These are phyloP conservation scores for Leccinum obscurum DNA, from an alignment of 768 basidiomycete species.

Conservation along the genomic window DNA sequence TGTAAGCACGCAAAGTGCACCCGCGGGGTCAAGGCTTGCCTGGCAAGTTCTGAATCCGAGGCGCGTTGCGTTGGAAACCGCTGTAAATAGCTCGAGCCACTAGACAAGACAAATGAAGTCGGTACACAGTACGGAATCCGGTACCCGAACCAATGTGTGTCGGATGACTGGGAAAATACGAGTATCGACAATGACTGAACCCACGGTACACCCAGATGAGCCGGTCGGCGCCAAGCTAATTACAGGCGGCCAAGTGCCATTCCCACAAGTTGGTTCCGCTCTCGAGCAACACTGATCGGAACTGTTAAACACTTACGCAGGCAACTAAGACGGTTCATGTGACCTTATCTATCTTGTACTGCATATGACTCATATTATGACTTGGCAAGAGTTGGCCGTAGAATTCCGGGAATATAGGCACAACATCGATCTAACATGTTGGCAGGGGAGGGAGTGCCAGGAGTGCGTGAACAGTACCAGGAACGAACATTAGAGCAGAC, in stretches of 20 bases:
- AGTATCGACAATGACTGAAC: background rate
- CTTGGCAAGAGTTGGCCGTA: background rate
- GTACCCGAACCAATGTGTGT: background rate
- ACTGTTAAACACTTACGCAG: background rate
- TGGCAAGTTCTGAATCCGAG: too few relatives aligned
- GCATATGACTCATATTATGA: background rate
- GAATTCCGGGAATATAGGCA: background rate
- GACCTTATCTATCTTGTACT: background rate
- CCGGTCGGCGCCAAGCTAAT: background rate
- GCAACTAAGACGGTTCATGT: background rate
- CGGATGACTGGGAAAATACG: background rate
- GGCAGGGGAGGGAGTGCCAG: background rate
- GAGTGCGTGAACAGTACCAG: background rate
- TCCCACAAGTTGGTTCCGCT: background rate
- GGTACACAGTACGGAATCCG: background rate
- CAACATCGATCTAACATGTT: background rate
- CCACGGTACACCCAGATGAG: background rate
- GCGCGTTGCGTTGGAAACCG: too few relatives aligned
- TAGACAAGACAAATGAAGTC: too few relatives aligned
- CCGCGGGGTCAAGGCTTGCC: too few relatives aligned
- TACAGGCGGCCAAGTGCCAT: background rate
- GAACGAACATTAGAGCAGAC: background rate
- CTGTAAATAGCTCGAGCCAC: too few relatives aligned
- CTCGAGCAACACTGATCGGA: background rate
- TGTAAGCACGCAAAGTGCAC: too few relatives aligned